phyloP scores from a whole-genome alignment of 306 rosid genomes.

The Acacia confusa region DNA sequence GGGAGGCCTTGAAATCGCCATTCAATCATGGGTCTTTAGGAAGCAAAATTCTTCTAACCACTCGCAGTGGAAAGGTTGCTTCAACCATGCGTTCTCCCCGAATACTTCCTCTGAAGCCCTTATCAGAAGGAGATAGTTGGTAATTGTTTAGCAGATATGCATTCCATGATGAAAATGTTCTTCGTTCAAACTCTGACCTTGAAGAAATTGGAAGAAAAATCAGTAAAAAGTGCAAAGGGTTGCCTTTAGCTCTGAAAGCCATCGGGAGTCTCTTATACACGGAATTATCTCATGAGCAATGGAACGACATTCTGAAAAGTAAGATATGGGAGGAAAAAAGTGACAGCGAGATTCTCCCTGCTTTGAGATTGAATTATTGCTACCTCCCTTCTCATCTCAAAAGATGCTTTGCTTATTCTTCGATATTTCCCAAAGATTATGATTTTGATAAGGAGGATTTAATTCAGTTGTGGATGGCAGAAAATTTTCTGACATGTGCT shows the following conservation, averaged over 20 bases:
- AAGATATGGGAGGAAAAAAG: conserved; percentile 22
- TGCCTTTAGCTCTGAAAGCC: conserved; percentile 40
- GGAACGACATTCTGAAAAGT: conserved; percentile 24
- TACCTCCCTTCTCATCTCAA: conserved; percentile 29
- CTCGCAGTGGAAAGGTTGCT: conserved; percentile 29
- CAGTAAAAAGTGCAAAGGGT: conserved; percentile 25
- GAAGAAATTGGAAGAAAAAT: conserved; percentile 20
- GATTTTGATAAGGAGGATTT: conserved; percentile 12
- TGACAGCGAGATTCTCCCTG: conserved; percentile 7
- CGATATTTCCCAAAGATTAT: conserved; percentile 33
- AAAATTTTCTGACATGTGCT: conserved; percentile 13
- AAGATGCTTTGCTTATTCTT: conserved; percentile 45
- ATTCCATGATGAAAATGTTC: neutral
- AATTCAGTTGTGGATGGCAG: conserved; percentile 43
- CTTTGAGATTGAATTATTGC: conserved; percentile 31
- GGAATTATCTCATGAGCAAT: neutral
- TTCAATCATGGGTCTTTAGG: conserved; percentile 21
- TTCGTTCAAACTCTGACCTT: neutral
- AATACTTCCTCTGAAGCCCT: neutral
- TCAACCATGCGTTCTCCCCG: neutral
- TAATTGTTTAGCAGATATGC: conserved; percentile 17
- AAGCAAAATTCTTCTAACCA: conserved; percentile 36
- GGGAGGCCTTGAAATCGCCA: conserved; percentile 19
- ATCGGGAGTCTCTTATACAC: conserved; percentile 33
- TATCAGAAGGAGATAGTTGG: conserved; percentile 29